Evolutionary conservation across 306 rosid species (phyloP).

Genomic region (Begonia fuchsioides): DNA sequence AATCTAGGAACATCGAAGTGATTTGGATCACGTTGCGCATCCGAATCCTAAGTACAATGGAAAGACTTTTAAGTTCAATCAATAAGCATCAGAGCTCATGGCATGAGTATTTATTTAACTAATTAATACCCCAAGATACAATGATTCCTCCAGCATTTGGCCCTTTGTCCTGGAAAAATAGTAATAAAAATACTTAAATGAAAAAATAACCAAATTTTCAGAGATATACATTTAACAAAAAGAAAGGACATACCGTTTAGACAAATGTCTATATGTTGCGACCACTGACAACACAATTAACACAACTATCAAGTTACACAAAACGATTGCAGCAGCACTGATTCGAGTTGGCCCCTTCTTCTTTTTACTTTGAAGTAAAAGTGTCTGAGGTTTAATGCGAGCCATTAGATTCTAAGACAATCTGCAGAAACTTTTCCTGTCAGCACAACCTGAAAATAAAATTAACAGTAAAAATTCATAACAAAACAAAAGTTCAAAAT

Average conservation of each 20-base stretch:
- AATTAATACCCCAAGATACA: constrained; percentile 11
- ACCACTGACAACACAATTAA: constrained; percentile 19
- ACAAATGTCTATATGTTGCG: constrained; percentile 23
- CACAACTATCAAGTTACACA: constrained; percentile 18
- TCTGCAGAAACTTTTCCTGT: too few species aligned
- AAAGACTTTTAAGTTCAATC: not conserved
- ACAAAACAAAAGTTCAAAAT: too few species aligned
- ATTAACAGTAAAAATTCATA: too few species aligned
- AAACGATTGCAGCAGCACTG: constrained; percentile 19
- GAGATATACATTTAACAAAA: not conserved
- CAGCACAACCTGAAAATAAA: too few species aligned
- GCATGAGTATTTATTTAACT: not conserved
- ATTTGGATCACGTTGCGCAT: constrained; percentile 3
- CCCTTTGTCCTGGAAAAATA: constrained; percentile 13
- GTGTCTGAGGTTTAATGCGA: constrained; percentile 27
- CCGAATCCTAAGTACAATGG: constrained; percentile 5
- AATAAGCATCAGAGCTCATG: not conserved
- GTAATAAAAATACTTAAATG: not conserved
- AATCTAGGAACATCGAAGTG: constrained; percentile 25
- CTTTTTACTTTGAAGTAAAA: constrained; percentile 27
- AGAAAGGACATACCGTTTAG: constrained; percentile 8
- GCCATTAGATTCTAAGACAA: constrained; percentile 10
- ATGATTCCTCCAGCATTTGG: constrained; percentile 6
- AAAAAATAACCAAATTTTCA: not conserved
- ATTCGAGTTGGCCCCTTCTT: constrained; percentile 28